Base-by-base conservation (phyloP, 2,329 filamentous ascomycete genomes). In the Aspergillus ruber region DNA sequence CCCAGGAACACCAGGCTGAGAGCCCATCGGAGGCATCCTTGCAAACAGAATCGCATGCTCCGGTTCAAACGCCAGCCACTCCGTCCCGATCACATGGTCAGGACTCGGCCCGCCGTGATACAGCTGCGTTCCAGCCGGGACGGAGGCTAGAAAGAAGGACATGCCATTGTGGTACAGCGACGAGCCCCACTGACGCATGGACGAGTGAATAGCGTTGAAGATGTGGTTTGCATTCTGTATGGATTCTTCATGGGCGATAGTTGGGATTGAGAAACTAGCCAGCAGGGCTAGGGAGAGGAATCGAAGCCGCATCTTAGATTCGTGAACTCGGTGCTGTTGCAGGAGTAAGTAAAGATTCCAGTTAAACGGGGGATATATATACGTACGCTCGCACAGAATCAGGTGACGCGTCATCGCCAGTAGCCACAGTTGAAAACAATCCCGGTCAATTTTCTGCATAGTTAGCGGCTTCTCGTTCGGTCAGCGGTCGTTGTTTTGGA, bases 21-120 rank as follows among this genome's bases (percentile, higher is more conserved):
- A 52, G 6, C 50, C 44, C 6, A 45, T 46, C 36, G 27, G 49
- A 3, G 55, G 36, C 7, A 20, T 18, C 18, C 36, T 17, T 6
- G 84, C 82, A 66, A 90, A 89, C 2, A 73, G 61, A 54, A 85
- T 73, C 0, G 85, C 83, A 64, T 90, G 86, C 56, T 90, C 85
- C 3, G 84, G 77, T 62, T 90, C 86, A 58, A 89, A 90, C 0
- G 86, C 86, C 1, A 90, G 71, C 85, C 86, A 89, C 57, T 89
- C 82, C 3, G 74, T 77, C 0, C 74, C 76, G 2, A 66, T 63
- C 0, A 86, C 74, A 0, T 74, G 69, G 1, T 75, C 64, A 0
- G 69, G 55, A 0, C 58, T 62, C 7, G 54, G 55, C 0, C 74
- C 76, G 10, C 86, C 86, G 59, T 90, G 86, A 57, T 88, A 87